Percentiles rank a stretch among this genome's conserved stretches.
Evolutionary conservation across 202 grass and related monocot species (phyloP).

Genomic region (Hordeum pubiflorum): DNA sequence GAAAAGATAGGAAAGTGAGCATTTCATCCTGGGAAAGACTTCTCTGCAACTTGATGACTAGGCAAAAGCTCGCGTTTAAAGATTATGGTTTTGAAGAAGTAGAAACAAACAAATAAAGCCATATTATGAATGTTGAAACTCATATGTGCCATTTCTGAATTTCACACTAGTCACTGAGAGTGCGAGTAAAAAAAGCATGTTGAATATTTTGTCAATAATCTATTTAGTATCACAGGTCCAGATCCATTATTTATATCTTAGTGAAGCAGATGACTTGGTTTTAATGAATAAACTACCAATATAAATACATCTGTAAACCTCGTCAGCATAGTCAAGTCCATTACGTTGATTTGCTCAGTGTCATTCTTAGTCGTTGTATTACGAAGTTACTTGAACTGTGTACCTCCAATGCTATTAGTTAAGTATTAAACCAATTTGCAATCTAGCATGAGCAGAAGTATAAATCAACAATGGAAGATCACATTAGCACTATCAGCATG

Average conservation of each 20-base stretch:
- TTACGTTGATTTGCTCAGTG: background rate
- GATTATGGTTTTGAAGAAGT: background rate
- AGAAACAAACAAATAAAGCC: background rate
- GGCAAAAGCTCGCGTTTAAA: background rate
- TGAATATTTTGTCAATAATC: background rate
- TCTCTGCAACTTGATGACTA: background rate
- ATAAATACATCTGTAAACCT: slow-evolving; percentile 1
- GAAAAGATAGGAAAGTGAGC: slow-evolving; percentile 23
- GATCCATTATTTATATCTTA: background rate
- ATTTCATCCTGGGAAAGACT: background rate
- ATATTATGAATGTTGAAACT: background rate
- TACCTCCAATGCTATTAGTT: background rate
- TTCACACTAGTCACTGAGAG: background rate
- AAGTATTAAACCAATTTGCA: background rate
- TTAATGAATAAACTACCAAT: background rate
- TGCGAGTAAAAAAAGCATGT: slow-evolving; percentile 10
- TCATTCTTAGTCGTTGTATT: background rate
- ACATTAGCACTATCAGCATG: background rate
- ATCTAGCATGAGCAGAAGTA: background rate
- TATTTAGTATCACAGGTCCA: background rate
- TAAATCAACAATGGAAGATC: background rate
- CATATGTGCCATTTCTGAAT: background rate
- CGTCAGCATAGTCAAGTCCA: background rate
- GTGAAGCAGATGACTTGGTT: background rate
- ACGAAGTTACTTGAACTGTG: background rate